A percentile compares a stretch with the other conserved stretches of the same genome.
These are phyloP conservation scores for Obelidium mucronatum DNA, from an alignment of 192 early-diverging fungal genomes.

Conservation along the genomic window DNA sequence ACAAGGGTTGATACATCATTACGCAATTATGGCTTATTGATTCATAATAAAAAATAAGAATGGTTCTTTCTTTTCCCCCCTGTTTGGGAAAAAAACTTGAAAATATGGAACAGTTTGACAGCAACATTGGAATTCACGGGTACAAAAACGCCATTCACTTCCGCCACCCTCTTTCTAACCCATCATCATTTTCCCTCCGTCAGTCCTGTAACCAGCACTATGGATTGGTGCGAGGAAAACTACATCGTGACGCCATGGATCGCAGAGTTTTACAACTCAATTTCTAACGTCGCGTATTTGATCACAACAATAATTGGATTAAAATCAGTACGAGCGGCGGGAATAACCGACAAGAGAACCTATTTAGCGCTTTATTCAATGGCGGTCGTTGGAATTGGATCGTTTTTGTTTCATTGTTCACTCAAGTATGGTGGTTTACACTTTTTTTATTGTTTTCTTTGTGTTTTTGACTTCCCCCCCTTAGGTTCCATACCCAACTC, in stretches of 20 bases:
- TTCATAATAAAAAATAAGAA: no score
- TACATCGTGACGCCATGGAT: background rate
- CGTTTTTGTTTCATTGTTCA: constrained; percentile 82
- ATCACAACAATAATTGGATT: constrained; percentile 1
- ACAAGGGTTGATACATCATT: no score
- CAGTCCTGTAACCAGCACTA: constrained; percentile 29
- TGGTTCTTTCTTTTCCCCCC: no score
- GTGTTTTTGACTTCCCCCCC: background rate
- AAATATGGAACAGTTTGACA: no score
- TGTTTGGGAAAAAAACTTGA: no score
- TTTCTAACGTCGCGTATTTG: constrained; percentile 63
- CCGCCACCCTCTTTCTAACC: no score
- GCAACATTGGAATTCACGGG: no score
- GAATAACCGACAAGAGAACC: constrained; percentile 20
- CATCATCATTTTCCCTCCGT: no score
- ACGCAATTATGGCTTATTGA: no score
- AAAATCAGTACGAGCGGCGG: background rate
- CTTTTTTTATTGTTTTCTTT: constrained; percentile 33
- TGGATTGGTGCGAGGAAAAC: constrained; percentile 80
- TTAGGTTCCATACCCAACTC: constrained; percentile 26
- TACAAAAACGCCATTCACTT: no score
- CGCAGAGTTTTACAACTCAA: constrained; percentile 79
- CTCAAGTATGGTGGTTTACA: no score
- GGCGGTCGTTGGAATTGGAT: constrained; percentile 71
- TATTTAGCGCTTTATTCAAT: constrained; percentile 21